Conservation (phyloP, 352 stramenopile genomes). For the Albugo laibachii region DNA sequence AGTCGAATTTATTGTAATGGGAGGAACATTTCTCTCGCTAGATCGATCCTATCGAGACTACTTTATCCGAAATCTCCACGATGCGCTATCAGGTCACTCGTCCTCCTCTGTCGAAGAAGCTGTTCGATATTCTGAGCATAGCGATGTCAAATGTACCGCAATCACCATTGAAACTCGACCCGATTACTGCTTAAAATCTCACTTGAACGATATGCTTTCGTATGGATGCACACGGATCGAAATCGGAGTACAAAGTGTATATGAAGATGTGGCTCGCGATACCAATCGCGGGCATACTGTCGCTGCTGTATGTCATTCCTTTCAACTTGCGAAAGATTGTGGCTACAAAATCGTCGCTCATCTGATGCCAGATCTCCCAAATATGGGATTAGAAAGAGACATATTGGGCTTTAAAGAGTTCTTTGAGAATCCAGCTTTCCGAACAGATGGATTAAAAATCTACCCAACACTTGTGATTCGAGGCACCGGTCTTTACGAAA, state of each 20-base stretch:
- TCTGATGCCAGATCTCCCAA: conserved; percentile 96
- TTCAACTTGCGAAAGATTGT: conserved; percentile 83
- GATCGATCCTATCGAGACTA: conserved; percentile 89
- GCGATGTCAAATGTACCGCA: conserved; percentile 58
- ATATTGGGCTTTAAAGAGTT: conserved; percentile 91
- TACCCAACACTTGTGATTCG: conserved; percentile 95
- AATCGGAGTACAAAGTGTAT: conserved; percentile 93
- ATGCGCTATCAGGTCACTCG: conserved; percentile 87
- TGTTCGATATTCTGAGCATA: conserved; percentile 86
- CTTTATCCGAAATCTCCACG: conserved; percentile 93
- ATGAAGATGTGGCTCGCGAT: conserved; percentile 85
- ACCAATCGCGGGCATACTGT: conserved; percentile 92
- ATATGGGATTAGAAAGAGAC: conserved; percentile 93
- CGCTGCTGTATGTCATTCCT: conserved; percentile 63
- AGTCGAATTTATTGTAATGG: conserved; percentile 96
- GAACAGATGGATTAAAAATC: conserved; percentile 91
- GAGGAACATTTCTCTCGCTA: conserved; percentile 92
- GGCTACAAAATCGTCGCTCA: conserved; percentile 96
- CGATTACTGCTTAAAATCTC: conserved; percentile 93
- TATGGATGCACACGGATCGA: conserved; percentile 96
- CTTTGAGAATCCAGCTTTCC: conserved; percentile 91
- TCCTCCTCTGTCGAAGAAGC: conserved; percentile 84
- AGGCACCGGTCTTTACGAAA: conserved; percentile 90
- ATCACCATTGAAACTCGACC: conserved; percentile 97
- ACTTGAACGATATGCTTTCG: conserved; percentile 91